Base-by-base conservation (phyloP, 179 eudicot genomes). In the Patellifolia procumbens region DNA sequence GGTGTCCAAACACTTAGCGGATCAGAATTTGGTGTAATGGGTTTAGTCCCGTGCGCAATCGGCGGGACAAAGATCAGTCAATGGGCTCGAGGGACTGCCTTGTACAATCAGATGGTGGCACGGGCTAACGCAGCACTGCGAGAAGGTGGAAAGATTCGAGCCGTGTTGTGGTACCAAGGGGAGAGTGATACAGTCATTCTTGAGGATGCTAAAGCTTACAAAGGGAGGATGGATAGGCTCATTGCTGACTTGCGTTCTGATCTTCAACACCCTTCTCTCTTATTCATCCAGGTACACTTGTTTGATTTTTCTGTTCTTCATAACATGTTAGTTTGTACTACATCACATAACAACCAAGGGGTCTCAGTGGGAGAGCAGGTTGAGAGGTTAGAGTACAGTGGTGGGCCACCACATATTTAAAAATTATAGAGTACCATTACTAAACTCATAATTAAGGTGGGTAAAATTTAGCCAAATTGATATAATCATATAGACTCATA, bases 11-110 rank as follows among this genome's bases (percentile, higher is more conserved):
- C 60, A 1, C 61, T 71, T 49, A 24, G 62, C 51, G 73, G 74
- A 69, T 24, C 80, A 0, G 11, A 59, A 6, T 7, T 79, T 22
- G 79, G 77, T 17, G 82, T 69, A 17, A 64, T 83, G 20, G 85
- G 87, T 7, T 59, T 86, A 37, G 89, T 86, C 24, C 89, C 89
- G 39, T 86, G 89, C 69, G 89, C 89, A 7, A 49, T 81, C 15
- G 89, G 87, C 13, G 87, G 85, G 59, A 86, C 89, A 4, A 81
- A 34, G 28, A 86, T 86, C 8, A 74, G 71, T 24, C 20, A 74
- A 17, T 84, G 89, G 89, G 78, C 56, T 11, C 67, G 75, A 7
- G 89, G 85, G 11, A 65, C 52, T 6, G 10, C 1, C 2, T 77
- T 84, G 61, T 83, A 86, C 53, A 70, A 46, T 35, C 72, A 86